phyloP scores from a whole-genome alignment of 140 eudicot species.

The Senecio squalidus region DNA sequence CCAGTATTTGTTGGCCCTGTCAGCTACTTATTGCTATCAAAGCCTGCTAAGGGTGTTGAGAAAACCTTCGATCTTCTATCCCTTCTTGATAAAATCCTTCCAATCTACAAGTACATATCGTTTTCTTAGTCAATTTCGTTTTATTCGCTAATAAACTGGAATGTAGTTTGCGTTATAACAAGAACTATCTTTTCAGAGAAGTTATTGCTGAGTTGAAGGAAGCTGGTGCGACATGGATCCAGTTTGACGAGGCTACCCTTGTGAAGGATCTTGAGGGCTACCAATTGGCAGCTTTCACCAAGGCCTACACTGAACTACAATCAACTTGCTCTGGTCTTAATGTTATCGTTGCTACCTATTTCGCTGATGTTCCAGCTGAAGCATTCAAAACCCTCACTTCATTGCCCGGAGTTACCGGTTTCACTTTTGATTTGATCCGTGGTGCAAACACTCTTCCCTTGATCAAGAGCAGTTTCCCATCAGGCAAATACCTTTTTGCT shows the following conservation, averaged over 20 bases:
- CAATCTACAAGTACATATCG: conserved; percentile 68
- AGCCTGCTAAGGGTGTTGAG: conserved; percentile 90
- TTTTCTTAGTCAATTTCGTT: background rate
- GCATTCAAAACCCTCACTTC: conserved; percentile 62
- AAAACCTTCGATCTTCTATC: conserved; percentile 65
- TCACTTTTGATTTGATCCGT: conserved; percentile 79
- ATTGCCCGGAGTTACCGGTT: conserved; percentile 58
- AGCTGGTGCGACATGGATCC: conserved; percentile 82
- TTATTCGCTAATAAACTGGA: background rate
- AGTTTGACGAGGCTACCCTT: conserved; percentile 74
- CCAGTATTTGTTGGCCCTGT: conserved; percentile 93
- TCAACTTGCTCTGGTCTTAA: conserved; percentile 60
- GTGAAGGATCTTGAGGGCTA: conserved; percentile 71
- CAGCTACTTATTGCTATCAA: conserved; percentile 75
- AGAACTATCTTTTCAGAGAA: conserved; percentile 41
- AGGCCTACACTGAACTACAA: conserved; percentile 56
- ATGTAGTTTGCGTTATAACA: conserved; percentile 7
- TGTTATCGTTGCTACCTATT: conserved; percentile 75
- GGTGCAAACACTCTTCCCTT: conserved; percentile 70
- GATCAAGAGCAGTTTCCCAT: conserved; percentile 62
- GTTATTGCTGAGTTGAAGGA: conserved; percentile 71
- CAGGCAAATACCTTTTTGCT: conserved; percentile 72
- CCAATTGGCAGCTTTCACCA: conserved; percentile 67
- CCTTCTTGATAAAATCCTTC: conserved; percentile 77
- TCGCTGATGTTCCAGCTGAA: conserved; percentile 70